Evolutionary conservation across 2,329 filamentous ascomycete genomes (phyloP), one percentile per base, ranked within the genome.

Genomic region (Apiospora saccharicola): DNA sequence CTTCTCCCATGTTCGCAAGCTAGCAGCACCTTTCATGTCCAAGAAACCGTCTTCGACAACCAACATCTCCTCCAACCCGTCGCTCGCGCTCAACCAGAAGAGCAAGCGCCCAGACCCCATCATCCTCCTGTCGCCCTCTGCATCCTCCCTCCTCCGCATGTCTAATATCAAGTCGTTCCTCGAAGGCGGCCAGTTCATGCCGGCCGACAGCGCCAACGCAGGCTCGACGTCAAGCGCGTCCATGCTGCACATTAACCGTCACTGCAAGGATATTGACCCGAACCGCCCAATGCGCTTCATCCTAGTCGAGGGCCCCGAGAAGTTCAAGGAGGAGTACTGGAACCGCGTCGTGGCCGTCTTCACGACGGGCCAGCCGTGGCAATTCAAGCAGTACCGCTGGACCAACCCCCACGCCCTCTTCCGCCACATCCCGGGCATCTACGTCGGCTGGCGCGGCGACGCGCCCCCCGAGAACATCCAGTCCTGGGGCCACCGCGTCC

Each of bases 311-410:
- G 93, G 92, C 24, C 93, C 95, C 0, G 92, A 97, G 80, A 93
- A 96, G 82, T 99, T 99, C 89, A 97, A 98, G 82, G 96, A 96
- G 0, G 95, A 98, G 80, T 98, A 98, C 86, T 99, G 96, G 96
- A 92, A 92, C 78, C 92, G 95, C 70, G 93, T 99, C 8, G 96
- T 98, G 1, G 96, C 94, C 16, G 95, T 99, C 72, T 98, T 99
- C 84, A 99, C 96, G 0, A 99, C 96, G 0, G 96, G 96, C 46
- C 96, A 99, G 85, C 91, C 93, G 13, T 99, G 96, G 96, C 96
- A 99, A 84, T 99, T 99, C 85, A 98, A 98, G 85, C 93, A 91
- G 76, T 99, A 99, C 89, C 98, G 97, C 83, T 99, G 96, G 94
- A 92, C 92, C 76, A 92, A 93, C 71, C 94, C 96, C 0, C 89